These are phyloP conservation scores for Immersiporthe knoxdaviesiana DNA, from an alignment of 2,329 filamentous ascomycete species.

Conservation along the genomic window DNA sequence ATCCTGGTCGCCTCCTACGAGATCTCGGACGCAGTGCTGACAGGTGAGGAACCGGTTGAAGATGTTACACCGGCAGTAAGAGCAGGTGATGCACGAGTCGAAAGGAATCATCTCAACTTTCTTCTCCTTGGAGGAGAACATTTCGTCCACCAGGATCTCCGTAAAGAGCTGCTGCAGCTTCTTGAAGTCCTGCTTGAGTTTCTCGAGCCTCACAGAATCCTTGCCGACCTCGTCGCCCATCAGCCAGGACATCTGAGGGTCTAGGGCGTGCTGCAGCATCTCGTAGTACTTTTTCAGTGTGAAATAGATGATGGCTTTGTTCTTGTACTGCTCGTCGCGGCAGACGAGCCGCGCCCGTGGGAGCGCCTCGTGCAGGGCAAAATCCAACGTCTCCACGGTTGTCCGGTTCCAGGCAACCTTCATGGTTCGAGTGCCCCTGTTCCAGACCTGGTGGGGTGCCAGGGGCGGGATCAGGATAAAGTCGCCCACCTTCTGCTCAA, in stretches of 20 bases:
- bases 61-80: conserved; percentile 93
- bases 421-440: conserved; percentile 91
- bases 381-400: conserved; percentile 84
- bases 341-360: conserved; percentile 90
- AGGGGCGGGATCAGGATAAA: conserved; percentile 92
- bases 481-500: conserved; percentile 88
- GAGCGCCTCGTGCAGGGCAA: conserved; percentile 84
- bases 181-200: conserved; percentile 82
- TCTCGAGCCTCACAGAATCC: conserved; percentile 54
- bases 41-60: conserved; percentile 97
- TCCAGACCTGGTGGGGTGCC: conserved; percentile 98
- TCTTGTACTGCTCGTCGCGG: conserved; percentile 98
- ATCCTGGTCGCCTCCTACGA: conserved; percentile 72
- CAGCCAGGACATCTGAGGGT: conserved; percentile 51
- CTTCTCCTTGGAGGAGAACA: conserved; percentile 74
- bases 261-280: conserved; percentile 58
- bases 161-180: conserved; percentile 78
- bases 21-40: conserved; percentile 73
- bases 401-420: conserved; percentile 98
- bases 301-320: conserved; percentile 93
- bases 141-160: conserved; percentile 80
- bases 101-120: conserved; percentile 77
- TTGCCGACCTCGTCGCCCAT: conserved; percentile 49
- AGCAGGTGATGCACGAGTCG: conserved; percentile 91
- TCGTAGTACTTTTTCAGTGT: conserved; percentile 78